Conservation (phyloP, 1,139 yeast genomes). For the Kodamaea sp. region DNA sequence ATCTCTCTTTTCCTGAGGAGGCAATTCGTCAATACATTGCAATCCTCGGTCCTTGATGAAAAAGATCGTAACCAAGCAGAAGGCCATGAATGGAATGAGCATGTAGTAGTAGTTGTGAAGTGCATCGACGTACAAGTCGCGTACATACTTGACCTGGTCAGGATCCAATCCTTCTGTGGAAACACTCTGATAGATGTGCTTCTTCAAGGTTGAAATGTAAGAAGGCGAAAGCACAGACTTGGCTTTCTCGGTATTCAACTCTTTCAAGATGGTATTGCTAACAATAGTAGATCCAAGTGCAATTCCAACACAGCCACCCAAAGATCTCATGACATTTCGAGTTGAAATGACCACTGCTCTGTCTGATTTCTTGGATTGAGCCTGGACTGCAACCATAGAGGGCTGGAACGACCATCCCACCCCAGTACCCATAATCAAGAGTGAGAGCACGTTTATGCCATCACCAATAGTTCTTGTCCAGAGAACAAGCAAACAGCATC, state of each 20-base stretch:
- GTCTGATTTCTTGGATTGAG: constrained; percentile 50
- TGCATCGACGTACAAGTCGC: constrained; percentile 36
- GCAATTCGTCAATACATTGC: constrained; percentile 39
- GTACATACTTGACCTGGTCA: constrained; percentile 27
- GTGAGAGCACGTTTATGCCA: constrained; percentile 36
- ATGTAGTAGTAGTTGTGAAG: constrained; percentile 42
- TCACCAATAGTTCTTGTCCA: constrained; percentile 31
- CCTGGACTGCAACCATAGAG: constrained; percentile 56
- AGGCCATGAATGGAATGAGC: constrained; percentile 42
- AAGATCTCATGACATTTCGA: constrained; percentile 51
- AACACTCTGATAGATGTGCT: constrained; percentile 35
- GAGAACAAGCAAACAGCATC: constrained; percentile 37
- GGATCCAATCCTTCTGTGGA: constrained; percentile 24
- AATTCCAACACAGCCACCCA: constrained; percentile 58
- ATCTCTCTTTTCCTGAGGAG: constrained; percentile 14
- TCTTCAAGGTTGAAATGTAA: constrained; percentile 22
- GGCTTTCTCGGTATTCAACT: constrained; percentile 17
- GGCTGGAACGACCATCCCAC: constrained; percentile 57
- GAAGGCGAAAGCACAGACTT: constrained; percentile 9
- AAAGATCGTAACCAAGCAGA: constrained; percentile 37
- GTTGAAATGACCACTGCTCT: constrained; percentile 58
- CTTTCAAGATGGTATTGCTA: constrained; percentile 35
- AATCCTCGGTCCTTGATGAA: constrained; percentile 46
- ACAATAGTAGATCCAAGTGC: constrained; percentile 47
- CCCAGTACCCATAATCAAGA: constrained; percentile 50